Percentiles rank a stretch among this genome's conserved stretches.
Evolutionary conservation across 495 filamentous ascomycete genomes (phyloP).

Genomic region (Mytilinidion resinicola): DNA sequence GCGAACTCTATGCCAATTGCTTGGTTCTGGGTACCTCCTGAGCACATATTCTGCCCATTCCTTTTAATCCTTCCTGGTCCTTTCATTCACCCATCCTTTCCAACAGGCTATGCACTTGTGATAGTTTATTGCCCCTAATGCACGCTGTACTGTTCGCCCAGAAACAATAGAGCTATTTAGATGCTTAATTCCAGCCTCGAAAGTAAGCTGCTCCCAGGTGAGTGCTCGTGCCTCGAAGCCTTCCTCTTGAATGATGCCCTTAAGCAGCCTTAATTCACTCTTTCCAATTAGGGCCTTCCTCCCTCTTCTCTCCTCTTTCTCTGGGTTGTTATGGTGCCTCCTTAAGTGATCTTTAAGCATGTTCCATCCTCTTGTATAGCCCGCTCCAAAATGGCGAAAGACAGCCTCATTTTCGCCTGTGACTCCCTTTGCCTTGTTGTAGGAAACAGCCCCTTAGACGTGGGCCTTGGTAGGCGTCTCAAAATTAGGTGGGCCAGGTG

Average conservation of each 20-base stretch:
- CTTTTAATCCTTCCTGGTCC: neutral
- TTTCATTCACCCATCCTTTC: neutral
- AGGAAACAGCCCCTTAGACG: too few relatives aligned
- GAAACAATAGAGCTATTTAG: neutral
- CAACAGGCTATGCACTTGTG: neutral
- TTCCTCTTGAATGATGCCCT: slow-evolving; percentile 1
- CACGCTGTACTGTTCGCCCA: neutral
- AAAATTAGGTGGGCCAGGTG: too few relatives aligned
- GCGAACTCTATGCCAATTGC: neutral
- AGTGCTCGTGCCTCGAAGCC: neutral
- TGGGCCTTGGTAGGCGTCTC: too few relatives aligned
- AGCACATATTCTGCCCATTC: neutral
- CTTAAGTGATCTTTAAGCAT: neutral
- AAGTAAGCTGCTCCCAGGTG: neutral
- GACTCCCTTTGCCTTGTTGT: too few relatives aligned
- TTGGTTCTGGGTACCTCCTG: neutral
- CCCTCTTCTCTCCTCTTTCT: neutral
- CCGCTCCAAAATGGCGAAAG: too few relatives aligned
- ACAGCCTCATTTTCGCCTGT: too few relatives aligned
- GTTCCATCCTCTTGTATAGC: too few relatives aligned
- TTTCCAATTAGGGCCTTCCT: neutral
- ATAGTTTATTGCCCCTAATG: neutral
- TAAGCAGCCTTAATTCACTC: neutral
- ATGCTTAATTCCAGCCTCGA: neutral
- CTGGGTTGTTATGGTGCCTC: neutral